These are phyloP conservation scores for Areca catechu DNA, from an alignment of 176 grass and related monocot species.

Conservation along the genomic window DNA sequence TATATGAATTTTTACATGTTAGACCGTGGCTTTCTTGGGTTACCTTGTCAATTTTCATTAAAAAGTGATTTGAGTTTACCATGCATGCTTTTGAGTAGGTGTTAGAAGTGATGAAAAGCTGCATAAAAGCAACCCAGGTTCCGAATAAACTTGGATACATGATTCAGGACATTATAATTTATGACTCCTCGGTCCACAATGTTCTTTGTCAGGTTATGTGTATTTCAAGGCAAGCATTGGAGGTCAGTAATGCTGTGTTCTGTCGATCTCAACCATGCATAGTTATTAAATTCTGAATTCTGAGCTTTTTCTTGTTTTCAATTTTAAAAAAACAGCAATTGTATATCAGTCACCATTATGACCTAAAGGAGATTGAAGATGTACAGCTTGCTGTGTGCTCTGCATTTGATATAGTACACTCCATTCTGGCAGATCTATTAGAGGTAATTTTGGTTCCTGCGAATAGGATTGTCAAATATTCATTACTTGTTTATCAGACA, in stretches of 20 bases:
- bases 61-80: no score
- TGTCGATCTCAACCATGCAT: neutral
- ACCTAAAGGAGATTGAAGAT: slow-evolving; percentile 50
- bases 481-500: no score
- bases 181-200: slow-evolving; percentile 71
- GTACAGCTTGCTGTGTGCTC: slow-evolving; percentile 48
- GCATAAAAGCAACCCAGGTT: slow-evolving; percentile 43
- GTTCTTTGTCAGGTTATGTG: slow-evolving; percentile 52
- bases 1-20: no score
- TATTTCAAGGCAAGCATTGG: slow-evolving; percentile 38
- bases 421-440: slow-evolving; percentile 41
- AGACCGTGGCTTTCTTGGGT: no score
- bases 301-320: slow-evolving; percentile 17
- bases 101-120: slow-evolving; percentile 70
- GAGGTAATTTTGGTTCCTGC: slow-evolving; percentile 41
- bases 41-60: no score
- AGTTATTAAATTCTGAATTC: neutral
- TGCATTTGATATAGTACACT: slow-evolving; percentile 63
- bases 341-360: slow-evolving; percentile 30
- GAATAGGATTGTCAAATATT: neutral
- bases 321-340: slow-evolving; percentile 18
- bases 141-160: slow-evolving; percentile 43
- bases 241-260: slow-evolving; percentile 24
- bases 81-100: slow-evolving; percentile 26
- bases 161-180: slow-evolving; percentile 64